These are phyloP conservation scores for Glomus cerebriforme DNA, from an alignment of 192 early-diverging fungal species.

Conservation along the genomic window DNA sequence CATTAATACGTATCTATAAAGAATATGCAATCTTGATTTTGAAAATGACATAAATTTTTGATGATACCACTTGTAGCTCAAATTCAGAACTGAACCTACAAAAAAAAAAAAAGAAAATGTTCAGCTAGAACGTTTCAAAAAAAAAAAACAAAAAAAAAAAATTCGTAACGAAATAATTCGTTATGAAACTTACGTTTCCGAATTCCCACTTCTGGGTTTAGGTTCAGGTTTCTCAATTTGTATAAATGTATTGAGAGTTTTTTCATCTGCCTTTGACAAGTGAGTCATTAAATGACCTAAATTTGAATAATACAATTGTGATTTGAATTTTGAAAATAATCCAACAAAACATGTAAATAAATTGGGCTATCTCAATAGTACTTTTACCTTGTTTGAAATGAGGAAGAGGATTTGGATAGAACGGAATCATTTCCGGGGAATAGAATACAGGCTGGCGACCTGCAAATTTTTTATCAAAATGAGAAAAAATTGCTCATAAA, in stretches of 20 bases:
- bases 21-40: too few species aligned
- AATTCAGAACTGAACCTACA: too few species aligned
- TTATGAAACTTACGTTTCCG: too few species aligned
- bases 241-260: conserved; percentile 7
- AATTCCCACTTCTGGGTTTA: too few species aligned
- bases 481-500: not conserved
- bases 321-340: not conserved
- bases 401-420: conserved; percentile 28
- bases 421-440: conserved; percentile 23
- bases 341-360: not conserved
- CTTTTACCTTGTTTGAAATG: conserved; percentile 20
- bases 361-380: not conserved
- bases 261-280: conserved; percentile 21
- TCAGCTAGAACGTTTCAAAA: too few species aligned
- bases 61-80: too few species aligned
- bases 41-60: too few species aligned
- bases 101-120: too few species aligned
- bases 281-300: not conserved
- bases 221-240: not conserved
- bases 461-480: not conserved
- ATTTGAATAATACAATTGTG: not conserved
- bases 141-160: too few species aligned
- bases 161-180: too few species aligned
- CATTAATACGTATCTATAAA: too few species aligned
- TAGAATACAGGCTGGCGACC: conserved; percentile 20